A percentile compares a stretch with the other conserved stretches of the same genome.
Evolutionary conservation across 495 filamentous ascomycete species (phyloP).

Genomic region (Lasiosphaeris hirsuta): DNA sequence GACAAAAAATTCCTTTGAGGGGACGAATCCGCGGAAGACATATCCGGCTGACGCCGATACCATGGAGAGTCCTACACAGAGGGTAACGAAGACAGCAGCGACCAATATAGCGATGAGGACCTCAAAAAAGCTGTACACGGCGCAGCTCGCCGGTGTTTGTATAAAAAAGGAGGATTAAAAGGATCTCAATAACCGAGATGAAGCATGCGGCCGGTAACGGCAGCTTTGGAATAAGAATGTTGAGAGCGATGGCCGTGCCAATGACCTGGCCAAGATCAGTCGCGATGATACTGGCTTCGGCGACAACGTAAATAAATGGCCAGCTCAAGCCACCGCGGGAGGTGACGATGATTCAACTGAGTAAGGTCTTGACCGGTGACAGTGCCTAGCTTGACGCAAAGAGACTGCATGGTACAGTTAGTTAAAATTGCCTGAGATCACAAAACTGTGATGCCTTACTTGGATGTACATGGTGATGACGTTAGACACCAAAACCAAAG

Average conservation of each 20-base stretch:
- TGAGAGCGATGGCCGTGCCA: conserved; percentile 22
- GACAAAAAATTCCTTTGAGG: conserved; percentile 18
- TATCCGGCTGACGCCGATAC: conserved; percentile 8
- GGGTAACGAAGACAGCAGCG: conserved; percentile 16
- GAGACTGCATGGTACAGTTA: conserved; percentile 12
- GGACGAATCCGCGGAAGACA: conserved; percentile 17
- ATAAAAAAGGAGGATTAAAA: conserved; percentile 21
- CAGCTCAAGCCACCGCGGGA: conserved; percentile 27
- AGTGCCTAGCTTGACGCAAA: conserved; percentile 28
- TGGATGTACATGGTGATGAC: conserved; percentile 31
- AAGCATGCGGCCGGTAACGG: conserved; percentile 18
- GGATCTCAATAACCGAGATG: conserved; percentile 17
- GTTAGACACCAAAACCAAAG: conserved; percentile 30
- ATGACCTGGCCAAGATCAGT: conserved; percentile 26
- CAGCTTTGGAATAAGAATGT: conserved; percentile 19
- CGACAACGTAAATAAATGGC: conserved; percentile 25
- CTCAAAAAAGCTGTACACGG: conserved; percentile 20
- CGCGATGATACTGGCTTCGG: conserved; percentile 26
- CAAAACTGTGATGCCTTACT: background rate
- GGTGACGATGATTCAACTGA: conserved; percentile 21
- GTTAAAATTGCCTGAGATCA: background rate
- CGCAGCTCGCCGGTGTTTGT: conserved; percentile 17
- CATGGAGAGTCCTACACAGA: conserved; percentile 20
- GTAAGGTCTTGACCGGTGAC: conserved; percentile 29
- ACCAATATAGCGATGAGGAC: conserved; percentile 16